Base-by-base conservation (phyloP, 441 rosid genomes). In the Isatis lusitanica region DNA sequence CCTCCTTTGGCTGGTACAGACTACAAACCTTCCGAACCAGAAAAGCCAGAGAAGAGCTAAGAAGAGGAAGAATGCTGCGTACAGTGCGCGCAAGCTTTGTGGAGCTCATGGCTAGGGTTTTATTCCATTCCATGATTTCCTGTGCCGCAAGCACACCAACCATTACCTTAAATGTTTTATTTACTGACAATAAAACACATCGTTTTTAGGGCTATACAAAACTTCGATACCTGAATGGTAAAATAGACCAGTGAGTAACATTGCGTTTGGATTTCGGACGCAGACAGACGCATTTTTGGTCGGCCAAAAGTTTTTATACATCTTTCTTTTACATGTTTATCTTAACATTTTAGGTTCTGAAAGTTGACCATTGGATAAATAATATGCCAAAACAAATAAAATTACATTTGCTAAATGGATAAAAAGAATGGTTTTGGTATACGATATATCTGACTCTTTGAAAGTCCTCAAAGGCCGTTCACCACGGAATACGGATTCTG, bases 11-110 rank as follows among this genome's bases (percentile, higher is more conserved):
- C 78, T 63, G 70, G 82, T 17, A 60, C 62, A 4, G 71, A 87
- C 24, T 64, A 83, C 77, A 78, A 40, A 44, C 71, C 83, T 43
- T 71, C 70, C 5, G 66, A 73, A 79, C 77, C 81, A 47, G 66
- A 79, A 60, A 64, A 77, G 65, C 65, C 73, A 47, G 83, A 73
- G 61, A 76, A 75, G 80, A 83, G 83, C 65, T 76, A 60, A 79
- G 24, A 43, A 58, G 43, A 31, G 26, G 39, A 48, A 63, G 71
- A 75, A 62, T 1, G 3, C 38, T 30, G 18, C 15, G 5, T 44
- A 36, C 53, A 31, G 47, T 17, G 18, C 10, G 28, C 9, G 30
- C 59, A 33, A 10, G 24, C 65, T 48, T 67, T 13, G 12, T 51
- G 31, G 26, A 62, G n/a, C 36, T 24, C 70, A 43, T 68, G 51